A percentile compares a stretch with the other conserved stretches of the same genome.
Conservation (phyloP, 345 rosid genomes). For the Citrus inodora region DNA sequence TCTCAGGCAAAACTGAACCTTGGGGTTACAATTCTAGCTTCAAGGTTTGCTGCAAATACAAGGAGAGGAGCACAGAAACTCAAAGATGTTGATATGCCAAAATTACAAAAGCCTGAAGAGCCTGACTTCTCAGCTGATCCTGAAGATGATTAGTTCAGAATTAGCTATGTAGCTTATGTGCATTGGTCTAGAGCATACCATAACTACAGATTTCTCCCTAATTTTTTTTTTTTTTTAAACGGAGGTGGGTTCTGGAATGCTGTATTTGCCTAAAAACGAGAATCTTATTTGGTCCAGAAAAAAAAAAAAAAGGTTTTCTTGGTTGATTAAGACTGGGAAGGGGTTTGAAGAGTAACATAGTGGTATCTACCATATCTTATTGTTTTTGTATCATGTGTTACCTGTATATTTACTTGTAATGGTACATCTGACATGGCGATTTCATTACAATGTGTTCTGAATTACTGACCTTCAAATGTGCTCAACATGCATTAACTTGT, state of each 20-base stretch:
- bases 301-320: not conserved
- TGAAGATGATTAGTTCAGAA: constrained; percentile 31
- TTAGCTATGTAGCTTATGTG: not conserved
- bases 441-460: not conserved
- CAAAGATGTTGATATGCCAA: constrained; percentile 62
- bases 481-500: not conserved
- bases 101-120: constrained; percentile 79
- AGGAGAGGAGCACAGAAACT: constrained; percentile 72
- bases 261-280: not conserved
- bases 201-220: not conserved
- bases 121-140: constrained; percentile 75
- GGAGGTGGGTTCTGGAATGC: not conserved
- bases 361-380: too few species aligned
- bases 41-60: constrained; percentile 85
- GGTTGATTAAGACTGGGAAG: not conserved
- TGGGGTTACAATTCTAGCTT: constrained; percentile 66
- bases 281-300: not conserved
- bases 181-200: not conserved
- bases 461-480: not conserved
- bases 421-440: not conserved
- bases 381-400: not conserved
- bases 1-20: constrained; percentile 55
- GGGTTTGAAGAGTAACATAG: not conserved
- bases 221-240: not conserved
- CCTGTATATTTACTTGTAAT: constrained; percentile 1